Conservation (phyloP, 2,329 filamentous ascomycete genomes). For the Annulohypoxylon truncatum region DNA sequence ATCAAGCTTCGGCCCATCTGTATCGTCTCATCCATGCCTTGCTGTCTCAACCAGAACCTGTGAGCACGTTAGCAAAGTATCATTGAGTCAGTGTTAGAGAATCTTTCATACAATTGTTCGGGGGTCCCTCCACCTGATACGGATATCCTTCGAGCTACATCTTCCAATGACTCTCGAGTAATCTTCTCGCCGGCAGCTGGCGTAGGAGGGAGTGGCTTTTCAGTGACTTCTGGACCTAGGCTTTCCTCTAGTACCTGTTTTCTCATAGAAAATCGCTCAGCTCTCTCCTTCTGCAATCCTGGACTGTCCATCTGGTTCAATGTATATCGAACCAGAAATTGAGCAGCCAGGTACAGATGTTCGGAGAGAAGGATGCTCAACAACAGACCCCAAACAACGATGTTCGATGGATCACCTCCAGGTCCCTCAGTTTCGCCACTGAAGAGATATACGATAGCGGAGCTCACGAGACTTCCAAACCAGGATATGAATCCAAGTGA, state of each 20-base stretch:
- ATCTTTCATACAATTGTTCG: slow-evolving; percentile 60
- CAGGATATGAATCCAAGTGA: slow-evolving; percentile 90
- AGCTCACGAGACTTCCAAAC: slow-evolving; percentile 88
- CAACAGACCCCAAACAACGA: slow-evolving; percentile 84
- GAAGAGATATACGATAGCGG: slow-evolving; percentile 92
- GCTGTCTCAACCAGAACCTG: slow-evolving; percentile 73
- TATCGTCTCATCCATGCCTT: slow-evolving; percentile 68
- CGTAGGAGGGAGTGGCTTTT: slow-evolving; percentile 60
- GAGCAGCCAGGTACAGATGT: slow-evolving; percentile 85
- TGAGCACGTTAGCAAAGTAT: slow-evolving; percentile 37
- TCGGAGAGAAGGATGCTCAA: slow-evolving; percentile 87
- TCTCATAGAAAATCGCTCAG: slow-evolving; percentile 82
- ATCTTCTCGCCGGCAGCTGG: slow-evolving; percentile 70
- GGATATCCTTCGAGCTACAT: slow-evolving; percentile 66
- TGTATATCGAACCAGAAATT: slow-evolving; percentile 76
- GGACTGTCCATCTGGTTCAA: slow-evolving; percentile 87
- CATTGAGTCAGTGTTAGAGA: neutral
- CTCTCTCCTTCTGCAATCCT: slow-evolving; percentile 85
- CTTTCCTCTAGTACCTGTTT: slow-evolving; percentile 83
- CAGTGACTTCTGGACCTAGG: slow-evolving; percentile 67
- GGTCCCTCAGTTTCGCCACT: slow-evolving; percentile 74
- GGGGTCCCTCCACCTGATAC: slow-evolving; percentile 61
- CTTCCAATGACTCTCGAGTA: slow-evolving; percentile 73
- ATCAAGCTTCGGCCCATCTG: slow-evolving; percentile 67
- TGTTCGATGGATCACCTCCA: slow-evolving; percentile 73